These are phyloP conservation scores for Cladobotryum mycophilum DNA, from an alignment of 2,329 filamentous ascomycete species.

Conservation along the genomic window DNA sequence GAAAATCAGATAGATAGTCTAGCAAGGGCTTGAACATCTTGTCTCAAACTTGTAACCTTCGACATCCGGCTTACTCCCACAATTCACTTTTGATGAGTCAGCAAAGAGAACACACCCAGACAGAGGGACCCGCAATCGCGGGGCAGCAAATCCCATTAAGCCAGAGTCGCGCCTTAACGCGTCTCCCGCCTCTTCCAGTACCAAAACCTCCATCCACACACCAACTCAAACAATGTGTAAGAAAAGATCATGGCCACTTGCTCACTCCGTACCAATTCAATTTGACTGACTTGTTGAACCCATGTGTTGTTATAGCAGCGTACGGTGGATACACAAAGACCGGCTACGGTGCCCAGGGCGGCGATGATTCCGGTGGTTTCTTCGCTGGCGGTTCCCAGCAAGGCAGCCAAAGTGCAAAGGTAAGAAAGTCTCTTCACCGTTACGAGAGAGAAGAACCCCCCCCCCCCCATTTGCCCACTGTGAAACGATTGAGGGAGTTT, in stretches of 20 bases:
- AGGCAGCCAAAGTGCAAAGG: constrained; percentile 45
- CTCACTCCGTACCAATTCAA: neutral
- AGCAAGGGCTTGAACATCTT: too few relatives aligned
- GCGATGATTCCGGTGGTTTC: constrained; percentile 57
- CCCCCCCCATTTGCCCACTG: too few relatives aligned
- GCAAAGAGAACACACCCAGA: too few relatives aligned
- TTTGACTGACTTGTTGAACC: constrained; percentile 7
- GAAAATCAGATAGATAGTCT: too few relatives aligned
- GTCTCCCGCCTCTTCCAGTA: constrained; percentile 18
- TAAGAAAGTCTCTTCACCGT: constrained; percentile 38
- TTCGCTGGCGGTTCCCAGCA: constrained; percentile 53
- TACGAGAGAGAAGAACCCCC: too few relatives aligned
- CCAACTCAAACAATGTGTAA: constrained; percentile 30
- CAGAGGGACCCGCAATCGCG: too few relatives aligned
- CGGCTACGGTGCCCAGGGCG: constrained; percentile 48
- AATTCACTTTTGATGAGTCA: too few relatives aligned
- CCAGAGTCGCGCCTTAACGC: constrained; percentile 27
- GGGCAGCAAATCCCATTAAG: constrained; percentile 22
- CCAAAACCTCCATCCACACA: constrained; percentile 9
- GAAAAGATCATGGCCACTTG: constrained; percentile 2
- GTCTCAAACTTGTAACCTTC: too few relatives aligned
- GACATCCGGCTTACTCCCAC: too few relatives aligned
- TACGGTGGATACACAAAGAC: constrained; percentile 44
- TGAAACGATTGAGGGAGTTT: too few relatives aligned
- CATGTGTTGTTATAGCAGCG: constrained; percentile 32